Percentiles rank a stretch among this genome's conserved stretches.
Conservation (phyloP, 2,329 filamentous ascomycete species). For the Colletotrichum lentis region DNA sequence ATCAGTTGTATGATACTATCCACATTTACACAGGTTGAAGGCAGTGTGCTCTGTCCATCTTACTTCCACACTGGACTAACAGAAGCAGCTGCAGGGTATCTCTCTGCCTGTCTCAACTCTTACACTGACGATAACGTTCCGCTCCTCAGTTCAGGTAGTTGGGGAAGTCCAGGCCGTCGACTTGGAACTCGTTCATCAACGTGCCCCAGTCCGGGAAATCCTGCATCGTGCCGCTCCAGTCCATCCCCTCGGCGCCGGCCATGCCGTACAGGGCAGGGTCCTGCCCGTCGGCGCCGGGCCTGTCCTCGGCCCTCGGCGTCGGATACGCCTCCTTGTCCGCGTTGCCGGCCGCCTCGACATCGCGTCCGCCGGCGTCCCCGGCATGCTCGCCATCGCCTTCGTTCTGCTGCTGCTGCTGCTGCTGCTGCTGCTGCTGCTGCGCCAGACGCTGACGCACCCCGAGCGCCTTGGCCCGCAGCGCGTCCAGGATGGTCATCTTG, state of each 20-base stretch:
- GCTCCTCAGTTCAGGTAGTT: slow-evolving; percentile 23
- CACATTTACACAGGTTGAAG: too few relatives aligned
- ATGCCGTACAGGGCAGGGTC: not conserved
- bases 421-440: too few relatives aligned
- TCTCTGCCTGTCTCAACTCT: too few relatives aligned
- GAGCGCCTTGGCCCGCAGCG: slow-evolving; percentile 45
- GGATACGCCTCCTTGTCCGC: slow-evolving; percentile 16
- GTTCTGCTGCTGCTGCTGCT: not conserved
- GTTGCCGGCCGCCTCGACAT: not conserved
- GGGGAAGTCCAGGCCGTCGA: slow-evolving; percentile 42
- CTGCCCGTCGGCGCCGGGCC: not conserved
- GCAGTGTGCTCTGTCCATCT: too few relatives aligned
- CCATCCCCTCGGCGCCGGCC: slow-evolving; percentile 19
- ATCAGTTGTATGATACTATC: too few relatives aligned
- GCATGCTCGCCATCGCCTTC: not conserved
- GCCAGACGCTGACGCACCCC: slow-evolving; percentile 38
- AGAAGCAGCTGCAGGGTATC: too few relatives aligned
- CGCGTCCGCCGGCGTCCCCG: not conserved
- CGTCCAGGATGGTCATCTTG: slow-evolving; percentile 47
- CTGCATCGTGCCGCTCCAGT: slow-evolving; percentile 24
- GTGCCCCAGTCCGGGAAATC: slow-evolving; percentile 44
- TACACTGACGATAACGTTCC: too few relatives aligned
- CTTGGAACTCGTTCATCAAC: slow-evolving; percentile 44
- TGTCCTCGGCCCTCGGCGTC: slow-evolving; percentile 15
- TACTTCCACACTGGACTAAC: too few relatives aligned